A percentile compares a stretch with the other conserved stretches of the same genome.
These are phyloP conservation scores for Gracilaria gracilis DNA, from an alignment of 23 red algal genomes.

Conservation along the genomic window DNA sequence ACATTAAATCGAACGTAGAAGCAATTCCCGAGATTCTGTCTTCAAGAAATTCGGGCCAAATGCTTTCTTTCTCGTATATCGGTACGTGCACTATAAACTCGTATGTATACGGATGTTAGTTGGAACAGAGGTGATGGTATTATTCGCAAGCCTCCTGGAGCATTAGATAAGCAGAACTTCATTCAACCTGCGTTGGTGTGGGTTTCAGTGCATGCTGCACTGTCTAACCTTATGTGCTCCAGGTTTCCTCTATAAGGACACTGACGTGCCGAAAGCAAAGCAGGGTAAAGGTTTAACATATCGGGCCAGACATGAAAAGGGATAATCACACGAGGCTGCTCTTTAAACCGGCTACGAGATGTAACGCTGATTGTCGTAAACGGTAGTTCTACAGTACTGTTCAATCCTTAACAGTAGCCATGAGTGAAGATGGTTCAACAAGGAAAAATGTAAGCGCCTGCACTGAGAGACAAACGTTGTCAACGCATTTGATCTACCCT, in stretches of 20 bases:
- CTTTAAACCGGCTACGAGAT: no score
- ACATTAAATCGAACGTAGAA: not conserved
- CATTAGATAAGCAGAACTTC: no score
- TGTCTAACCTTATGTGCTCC: no score
- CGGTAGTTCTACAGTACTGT: not conserved
- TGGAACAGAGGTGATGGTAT: no score
- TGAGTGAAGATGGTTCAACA: not conserved
- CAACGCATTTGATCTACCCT: not conserved
- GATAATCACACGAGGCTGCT: not conserved
- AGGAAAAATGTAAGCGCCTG: not conserved
- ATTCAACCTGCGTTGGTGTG: no score
- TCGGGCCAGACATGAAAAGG: not conserved
- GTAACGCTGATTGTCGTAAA: not conserved
- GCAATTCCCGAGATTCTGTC: not conserved
- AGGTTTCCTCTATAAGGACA: not conserved
- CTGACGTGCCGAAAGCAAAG: not conserved
- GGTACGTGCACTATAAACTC: not conserved
- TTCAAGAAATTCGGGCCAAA: not conserved
- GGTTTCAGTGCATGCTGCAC: no score
- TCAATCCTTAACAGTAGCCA: not conserved
- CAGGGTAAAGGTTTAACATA: no score
- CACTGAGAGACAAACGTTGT: not conserved
- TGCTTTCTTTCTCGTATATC: not conserved
- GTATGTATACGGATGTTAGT: not conserved
- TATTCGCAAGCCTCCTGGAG: no score